A percentile compares a stretch with the other conserved stretches of the same genome.
phyloP scores from a whole-genome alignment of 2,329 filamentous ascomycete genomes.

The Juglanconis oblonga region DNA sequence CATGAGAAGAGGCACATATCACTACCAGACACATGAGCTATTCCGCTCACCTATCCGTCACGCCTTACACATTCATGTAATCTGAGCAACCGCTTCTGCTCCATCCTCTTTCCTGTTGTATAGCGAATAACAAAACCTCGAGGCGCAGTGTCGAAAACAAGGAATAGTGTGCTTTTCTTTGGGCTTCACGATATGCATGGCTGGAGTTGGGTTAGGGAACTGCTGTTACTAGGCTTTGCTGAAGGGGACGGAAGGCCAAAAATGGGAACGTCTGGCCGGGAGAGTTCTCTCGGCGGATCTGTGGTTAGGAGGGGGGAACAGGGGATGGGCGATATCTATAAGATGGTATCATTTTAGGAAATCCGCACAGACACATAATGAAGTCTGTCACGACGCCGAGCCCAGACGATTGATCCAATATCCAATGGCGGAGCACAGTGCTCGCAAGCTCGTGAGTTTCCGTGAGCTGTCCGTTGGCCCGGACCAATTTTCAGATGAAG shows the following conservation, averaged over 20 bases:
- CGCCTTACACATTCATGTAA: conserved; percentile 3
- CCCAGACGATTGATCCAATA: not conserved
- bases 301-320: not conserved
- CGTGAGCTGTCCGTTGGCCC: too few relatives aligned
- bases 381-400: not conserved
- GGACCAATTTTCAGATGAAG: not conserved
- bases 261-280: not conserved
- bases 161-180: not conserved
- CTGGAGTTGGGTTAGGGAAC: conserved; percentile 4
- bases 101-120: not conserved
- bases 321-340: not conserved
- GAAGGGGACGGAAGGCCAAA: not conserved
- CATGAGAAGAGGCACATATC: conserved; percentile 15
- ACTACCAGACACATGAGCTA: not conserved
- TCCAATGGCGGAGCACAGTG: too few relatives aligned
- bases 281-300: not conserved
- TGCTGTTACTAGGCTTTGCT: not conserved
- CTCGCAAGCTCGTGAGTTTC: not conserved
- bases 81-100: not conserved
- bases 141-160: not conserved
- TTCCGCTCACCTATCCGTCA: not conserved
- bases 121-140: not conserved
- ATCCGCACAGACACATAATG: not conserved
- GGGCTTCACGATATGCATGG: conserved; percentile 3
- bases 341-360: not conserved